These are phyloP conservation scores for Exophiala bonariae DNA, from an alignment of 2,329 filamentous ascomycete genomes.

Conservation along the genomic window DNA sequence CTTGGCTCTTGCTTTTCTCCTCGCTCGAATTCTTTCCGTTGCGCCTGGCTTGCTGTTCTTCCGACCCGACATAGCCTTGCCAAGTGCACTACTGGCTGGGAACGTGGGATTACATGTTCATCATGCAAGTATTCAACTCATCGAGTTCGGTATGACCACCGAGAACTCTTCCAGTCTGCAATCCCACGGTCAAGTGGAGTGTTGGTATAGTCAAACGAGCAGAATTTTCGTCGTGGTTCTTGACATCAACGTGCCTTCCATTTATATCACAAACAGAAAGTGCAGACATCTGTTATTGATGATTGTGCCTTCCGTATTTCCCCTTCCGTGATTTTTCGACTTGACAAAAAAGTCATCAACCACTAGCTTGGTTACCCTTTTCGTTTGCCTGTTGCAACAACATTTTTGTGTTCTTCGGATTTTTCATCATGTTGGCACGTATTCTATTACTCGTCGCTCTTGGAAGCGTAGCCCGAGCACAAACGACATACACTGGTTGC, in stretches of 20 bases:
- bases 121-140: neutral
- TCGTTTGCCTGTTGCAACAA: too few relatives aligned
- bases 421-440: conserved; percentile 8
- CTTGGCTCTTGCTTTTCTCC: neutral
- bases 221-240: neutral
- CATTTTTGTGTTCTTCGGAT: neutral
- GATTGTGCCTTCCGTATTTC: neutral
- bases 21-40: neutral
- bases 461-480: neutral
- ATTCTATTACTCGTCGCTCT: conserved; percentile 3
- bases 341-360: too few relatives aligned
- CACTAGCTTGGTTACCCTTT: too few relatives aligned
- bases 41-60: neutral
- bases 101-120: neutral
- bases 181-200: neutral
- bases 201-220: neutral
- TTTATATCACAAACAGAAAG: neutral
- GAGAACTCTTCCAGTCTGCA: neutral
- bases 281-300: neutral
- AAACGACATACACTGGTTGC: conserved; percentile 31
- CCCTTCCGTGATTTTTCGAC: neutral
- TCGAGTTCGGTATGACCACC: neutral
- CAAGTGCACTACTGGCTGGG: neutral
- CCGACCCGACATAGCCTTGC: neutral
- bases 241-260: neutral